Base-by-base conservation (phyloP, 495 filamentous ascomycete genomes). In the Penicillium manginii region DNA sequence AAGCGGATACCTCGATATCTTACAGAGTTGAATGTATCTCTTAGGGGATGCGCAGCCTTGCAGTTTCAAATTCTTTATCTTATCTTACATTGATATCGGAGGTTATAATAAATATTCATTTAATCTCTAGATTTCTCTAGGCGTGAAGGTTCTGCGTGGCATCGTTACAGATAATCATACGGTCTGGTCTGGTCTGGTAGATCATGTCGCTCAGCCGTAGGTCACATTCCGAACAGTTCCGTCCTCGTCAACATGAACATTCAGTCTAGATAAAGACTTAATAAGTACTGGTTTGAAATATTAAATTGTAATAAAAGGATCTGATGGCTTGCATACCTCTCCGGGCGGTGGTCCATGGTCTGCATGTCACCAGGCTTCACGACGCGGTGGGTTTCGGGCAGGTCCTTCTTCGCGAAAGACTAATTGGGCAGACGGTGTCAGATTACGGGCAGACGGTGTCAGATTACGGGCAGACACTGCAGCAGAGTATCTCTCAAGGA, bases 331-430 rank as follows among this genome's bases (percentile, higher is more conserved):
- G 67, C 79, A 58, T 75, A 86, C 80, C 86, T 75, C 50, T 88
- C 73, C 1, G 83, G 81, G 9, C 78, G 77, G 66, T 80, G 78
- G 64, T 91, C 89, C 74, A 80, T 83, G 14, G 87, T 86, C 45
- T 80, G 78, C 76, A 86, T 81, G 46, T 72, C 65, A 46, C 83
- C 87, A 0, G 86, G 88, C 70, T 84, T 74, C 57, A 92, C 74
- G 47, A 94, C 79, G 33, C 90, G 86, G 59, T 85, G 83, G 52
- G 81, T 63, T 57, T 88, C 61, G 0, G 91, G 91, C 14, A 94
- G 81, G 35, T 93, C 90, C 37, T 77, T 78, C 70, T 87, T 91
- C 55, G 89, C 87, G 64, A 93, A 94, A 7, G 80, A 86, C 90
- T 92, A 60, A 15, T 39, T 19, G 15, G 19, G n/a, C 17, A 21